These are phyloP conservation scores for Verticillium zaregamsianum DNA, from an alignment of 2,329 filamentous ascomycete species.

Conservation along the genomic window DNA sequence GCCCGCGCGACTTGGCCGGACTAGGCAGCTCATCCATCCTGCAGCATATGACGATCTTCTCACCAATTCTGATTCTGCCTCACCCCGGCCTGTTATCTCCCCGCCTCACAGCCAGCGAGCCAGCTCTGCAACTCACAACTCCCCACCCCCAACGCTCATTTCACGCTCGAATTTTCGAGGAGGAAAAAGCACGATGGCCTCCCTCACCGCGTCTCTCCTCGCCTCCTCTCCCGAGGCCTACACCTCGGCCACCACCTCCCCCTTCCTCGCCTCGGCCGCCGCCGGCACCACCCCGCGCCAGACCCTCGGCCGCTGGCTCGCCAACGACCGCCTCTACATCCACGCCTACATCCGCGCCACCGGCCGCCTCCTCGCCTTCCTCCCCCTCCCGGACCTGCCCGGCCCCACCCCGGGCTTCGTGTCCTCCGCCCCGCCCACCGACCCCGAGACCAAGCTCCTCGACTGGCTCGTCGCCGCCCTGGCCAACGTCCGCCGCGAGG, in stretches of 20 bases:
- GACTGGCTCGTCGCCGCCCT: conserved; percentile 61
- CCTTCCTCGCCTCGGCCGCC: conserved; percentile 63
- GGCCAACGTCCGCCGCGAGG: conserved; percentile 62
- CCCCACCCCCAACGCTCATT: background rate
- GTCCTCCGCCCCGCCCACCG: conserved; percentile 37
- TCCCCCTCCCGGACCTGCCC: conserved; percentile 45
- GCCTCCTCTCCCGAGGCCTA: conserved; percentile 41
- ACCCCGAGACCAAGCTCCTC: conserved; percentile 51
- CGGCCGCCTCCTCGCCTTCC: conserved; percentile 58
- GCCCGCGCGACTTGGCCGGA: background rate
- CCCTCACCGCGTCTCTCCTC: conserved; percentile 54
- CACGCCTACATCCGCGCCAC: conserved; percentile 66
- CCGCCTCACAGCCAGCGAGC: background rate
- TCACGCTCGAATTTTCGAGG: background rate
- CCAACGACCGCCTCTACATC: conserved; percentile 68
- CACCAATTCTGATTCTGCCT: background rate
- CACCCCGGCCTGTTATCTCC: background rate
- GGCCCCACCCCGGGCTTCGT: conserved; percentile 14
- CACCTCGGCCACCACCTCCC: conserved; percentile 56
- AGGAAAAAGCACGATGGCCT: conserved; percentile 8
- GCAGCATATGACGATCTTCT: background rate
- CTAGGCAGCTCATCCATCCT: background rate
- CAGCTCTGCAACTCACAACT: background rate
- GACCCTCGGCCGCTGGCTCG: conserved; percentile 61
- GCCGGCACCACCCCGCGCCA: conserved; percentile 54